Conservation (phyloP, 192 early-diverging fungal genomes). For the Lobosporangium transversale region DNA sequence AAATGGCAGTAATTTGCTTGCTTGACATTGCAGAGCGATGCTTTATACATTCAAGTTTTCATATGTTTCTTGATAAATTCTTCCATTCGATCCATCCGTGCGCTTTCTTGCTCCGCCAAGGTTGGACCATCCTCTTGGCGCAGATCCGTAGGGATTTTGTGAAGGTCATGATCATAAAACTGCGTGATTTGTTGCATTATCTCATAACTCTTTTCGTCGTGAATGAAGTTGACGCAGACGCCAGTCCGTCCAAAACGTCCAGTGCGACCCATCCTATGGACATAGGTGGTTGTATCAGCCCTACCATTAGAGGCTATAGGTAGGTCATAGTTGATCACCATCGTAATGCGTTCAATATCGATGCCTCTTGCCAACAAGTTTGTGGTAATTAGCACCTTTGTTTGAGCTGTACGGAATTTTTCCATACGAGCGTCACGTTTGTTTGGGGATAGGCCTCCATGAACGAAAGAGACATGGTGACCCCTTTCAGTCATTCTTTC, state of each 20-base stretch:
- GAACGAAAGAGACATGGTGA: slow-evolving; percentile 78
- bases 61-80: slow-evolving; percentile 16
- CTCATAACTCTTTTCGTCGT: slow-evolving; percentile 70
- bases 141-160: slow-evolving; percentile 64
- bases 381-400: slow-evolving; percentile 71
- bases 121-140: neutral
- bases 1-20: too few relatives aligned
- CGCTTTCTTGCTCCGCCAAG: neutral
- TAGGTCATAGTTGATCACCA: slow-evolving; percentile 97
- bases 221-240: slow-evolving; percentile 95
- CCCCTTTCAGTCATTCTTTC: slow-evolving; percentile 55
- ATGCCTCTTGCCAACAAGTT: slow-evolving; percentile 82
- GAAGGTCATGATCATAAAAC: slow-evolving; percentile 77
- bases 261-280: slow-evolving; percentile 97
- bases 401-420: slow-evolving; percentile 60
- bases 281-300: slow-evolving; percentile 89
- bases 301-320: slow-evolving; percentile 65
- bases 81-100: slow-evolving; percentile 22
- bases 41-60: too few relatives aligned
- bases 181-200: slow-evolving; percentile 82
- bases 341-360: slow-evolving; percentile 92
- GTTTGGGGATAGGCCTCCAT: slow-evolving; percentile 74
- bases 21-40: too few relatives aligned
- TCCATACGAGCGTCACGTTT: slow-evolving; percentile 76
- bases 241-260: slow-evolving; percentile 96